Percentiles rank a stretch among this genome's conserved stretches.
phyloP scores from a whole-genome alignment of 306 rosid species.

The Vigna radiata region DNA sequence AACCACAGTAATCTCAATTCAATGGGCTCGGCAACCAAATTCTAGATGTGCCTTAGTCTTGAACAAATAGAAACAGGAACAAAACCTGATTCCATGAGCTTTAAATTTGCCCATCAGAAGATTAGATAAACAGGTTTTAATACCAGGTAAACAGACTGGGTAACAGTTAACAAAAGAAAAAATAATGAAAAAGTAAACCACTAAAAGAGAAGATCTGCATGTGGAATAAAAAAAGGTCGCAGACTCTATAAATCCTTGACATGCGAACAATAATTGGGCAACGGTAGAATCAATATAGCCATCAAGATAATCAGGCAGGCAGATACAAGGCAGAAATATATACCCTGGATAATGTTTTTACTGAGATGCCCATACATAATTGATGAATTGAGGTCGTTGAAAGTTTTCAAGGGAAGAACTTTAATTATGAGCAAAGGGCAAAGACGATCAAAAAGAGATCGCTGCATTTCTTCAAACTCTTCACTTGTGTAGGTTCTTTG shows the following conservation, averaged over 20 bases:
- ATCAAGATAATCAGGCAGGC: conserved; percentile 18
- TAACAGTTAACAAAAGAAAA: not conserved
- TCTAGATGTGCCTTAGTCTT: conserved; percentile 1
- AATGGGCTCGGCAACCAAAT: no score
- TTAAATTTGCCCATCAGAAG: conserved; percentile 22
- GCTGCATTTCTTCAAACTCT: conserved; percentile 66
- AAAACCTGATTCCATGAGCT: not conserved
- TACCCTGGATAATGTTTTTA: conserved; percentile 60
- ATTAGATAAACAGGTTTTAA: not conserved
- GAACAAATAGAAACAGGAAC: conserved; percentile 24
- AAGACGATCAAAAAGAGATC: conserved; percentile 77
- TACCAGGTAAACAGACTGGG: conserved; percentile 27
- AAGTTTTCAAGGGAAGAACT: conserved; percentile 88
- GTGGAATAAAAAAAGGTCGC: not conserved
- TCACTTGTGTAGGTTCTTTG: conserved; percentile 54
- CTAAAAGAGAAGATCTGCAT: not conserved
- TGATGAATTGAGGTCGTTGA: conserved; percentile 69
- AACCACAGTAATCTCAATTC: not conserved
- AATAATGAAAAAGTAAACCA: conserved; percentile 6
- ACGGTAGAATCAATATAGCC: conserved; percentile 13
- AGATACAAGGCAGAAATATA: conserved; percentile 40
- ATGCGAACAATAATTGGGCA: not conserved
- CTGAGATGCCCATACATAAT: conserved; percentile 65
- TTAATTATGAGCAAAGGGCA: conserved; percentile 86
- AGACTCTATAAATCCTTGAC: conserved; percentile 12